Percentiles rank a stretch among this genome's conserved stretches.
Evolutionary conservation across 2,329 filamentous ascomycete species (phyloP).

Genomic region (Verticillium klebahnii): DNA sequence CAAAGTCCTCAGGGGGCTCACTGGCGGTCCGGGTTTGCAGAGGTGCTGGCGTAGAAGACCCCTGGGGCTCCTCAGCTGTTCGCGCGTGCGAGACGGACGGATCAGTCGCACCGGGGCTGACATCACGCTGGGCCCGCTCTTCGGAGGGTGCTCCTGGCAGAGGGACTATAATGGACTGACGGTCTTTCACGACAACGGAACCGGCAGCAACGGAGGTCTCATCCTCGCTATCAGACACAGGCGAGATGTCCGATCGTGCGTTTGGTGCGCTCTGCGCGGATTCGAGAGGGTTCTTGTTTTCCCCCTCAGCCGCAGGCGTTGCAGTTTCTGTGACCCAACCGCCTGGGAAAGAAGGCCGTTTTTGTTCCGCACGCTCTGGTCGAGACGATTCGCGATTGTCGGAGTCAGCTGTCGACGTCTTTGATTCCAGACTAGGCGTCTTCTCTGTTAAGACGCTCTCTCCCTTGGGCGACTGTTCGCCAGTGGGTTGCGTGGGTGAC

Average conservation of each 20-base stretch:
- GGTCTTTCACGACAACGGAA: not conserved
- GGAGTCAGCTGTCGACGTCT: not conserved
- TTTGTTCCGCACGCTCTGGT: not conserved
- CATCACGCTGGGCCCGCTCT: not conserved
- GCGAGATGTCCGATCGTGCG: conserved; percentile 6
- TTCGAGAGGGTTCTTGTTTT: not conserved
- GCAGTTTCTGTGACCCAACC: conserved; percentile 23
- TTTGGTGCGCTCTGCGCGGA: not conserved
- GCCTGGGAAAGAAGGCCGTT: conserved; percentile 22
- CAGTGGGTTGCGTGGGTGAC: not conserved
- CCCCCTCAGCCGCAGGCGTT: conserved; percentile 1
- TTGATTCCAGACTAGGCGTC: not conserved
- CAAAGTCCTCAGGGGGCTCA: conserved; percentile 25
- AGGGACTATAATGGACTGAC: not conserved
- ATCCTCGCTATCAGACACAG: conserved; percentile 13
- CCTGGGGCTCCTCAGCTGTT: not conserved
- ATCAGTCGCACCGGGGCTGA: not conserved
- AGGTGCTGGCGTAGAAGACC: not conserved
- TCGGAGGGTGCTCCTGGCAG: not conserved
- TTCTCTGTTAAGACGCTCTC: not conserved
- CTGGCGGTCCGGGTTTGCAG: not conserved
- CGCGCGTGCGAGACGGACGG: not conserved
- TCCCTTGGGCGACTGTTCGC: not conserved
- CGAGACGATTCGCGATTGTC: conserved; percentile 6
- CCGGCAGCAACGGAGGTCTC: not conserved